Evolutionary conservation across 441 rosid genomes (phyloP).

Genomic region (Pelargonium cotyledonis): DNA sequence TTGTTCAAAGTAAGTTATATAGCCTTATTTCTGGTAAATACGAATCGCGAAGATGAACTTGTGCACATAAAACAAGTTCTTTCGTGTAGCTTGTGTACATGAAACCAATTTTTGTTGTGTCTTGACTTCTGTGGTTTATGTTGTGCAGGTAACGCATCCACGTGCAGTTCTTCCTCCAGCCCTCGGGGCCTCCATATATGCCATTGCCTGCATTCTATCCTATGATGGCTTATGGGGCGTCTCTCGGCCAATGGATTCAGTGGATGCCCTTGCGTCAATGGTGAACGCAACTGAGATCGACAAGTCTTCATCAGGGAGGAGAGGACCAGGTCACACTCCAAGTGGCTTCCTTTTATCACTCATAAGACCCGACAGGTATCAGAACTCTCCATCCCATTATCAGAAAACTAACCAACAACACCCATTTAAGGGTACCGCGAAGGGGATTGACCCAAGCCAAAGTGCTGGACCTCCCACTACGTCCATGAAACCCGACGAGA

Average conservation of each 20-base stretch:
- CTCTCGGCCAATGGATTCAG: slow-evolving; percentile 31
- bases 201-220: slow-evolving; percentile 54
- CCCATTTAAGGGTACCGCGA: slow-evolving; percentile 6
- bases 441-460: slow-evolving; percentile 6
- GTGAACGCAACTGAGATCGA: slow-evolving; percentile 39
- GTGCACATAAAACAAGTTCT: no score
- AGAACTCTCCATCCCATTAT: slow-evolving; percentile 1
- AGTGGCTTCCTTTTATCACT: slow-evolving; percentile 38
- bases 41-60: no score
- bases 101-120: neutral
- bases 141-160: slow-evolving; percentile 63
- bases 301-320: slow-evolving; percentile 23
- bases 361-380: slow-evolving; percentile 13
- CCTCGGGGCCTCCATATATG: slow-evolving; percentile 58
- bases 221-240: slow-evolving; percentile 53
- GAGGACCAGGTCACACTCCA: slow-evolving; percentile 19
- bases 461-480: slow-evolving; percentile 16
- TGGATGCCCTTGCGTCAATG: slow-evolving; percentile 40
- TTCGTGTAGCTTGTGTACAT: neutral
- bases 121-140: neutral
- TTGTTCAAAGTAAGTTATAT: slow-evolving; percentile 52
- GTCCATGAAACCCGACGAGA: slow-evolving; percentile 4
- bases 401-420: slow-evolving; percentile 16
- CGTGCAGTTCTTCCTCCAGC: slow-evolving; percentile 51
- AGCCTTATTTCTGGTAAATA: no score